Evolutionary conservation across 2,329 filamentous ascomycete species (phyloP).

Genomic region (Xylaria sp.): DNA sequence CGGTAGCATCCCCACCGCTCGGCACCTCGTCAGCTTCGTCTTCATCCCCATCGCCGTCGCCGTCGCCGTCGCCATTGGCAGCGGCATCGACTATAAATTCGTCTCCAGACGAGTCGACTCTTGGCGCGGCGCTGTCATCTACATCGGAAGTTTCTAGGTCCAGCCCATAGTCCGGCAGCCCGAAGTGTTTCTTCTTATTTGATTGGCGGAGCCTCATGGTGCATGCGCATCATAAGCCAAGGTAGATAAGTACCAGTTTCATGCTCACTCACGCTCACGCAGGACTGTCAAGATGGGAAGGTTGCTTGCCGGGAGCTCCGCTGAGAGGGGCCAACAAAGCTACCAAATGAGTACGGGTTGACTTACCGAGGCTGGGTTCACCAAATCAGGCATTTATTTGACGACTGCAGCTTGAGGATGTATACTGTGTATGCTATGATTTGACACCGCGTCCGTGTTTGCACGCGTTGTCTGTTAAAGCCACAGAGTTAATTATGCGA

Average conservation of each 20-base stretch:
- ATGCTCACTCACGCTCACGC: slow-evolving; percentile 14
- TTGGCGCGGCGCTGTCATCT: slow-evolving; percentile 40
- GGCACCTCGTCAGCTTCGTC: slow-evolving; percentile 26
- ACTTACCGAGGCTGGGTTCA: slow-evolving; percentile 15
- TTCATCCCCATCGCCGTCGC: slow-evolving; percentile 12
- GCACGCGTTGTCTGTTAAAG: neutral
- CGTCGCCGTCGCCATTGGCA: slow-evolving; percentile 23
- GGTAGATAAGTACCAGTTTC: slow-evolving; percentile 20
- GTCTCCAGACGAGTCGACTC: slow-evolving; percentile 43
- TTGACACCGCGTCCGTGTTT: neutral
- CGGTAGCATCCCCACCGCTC: slow-evolving; percentile 13
- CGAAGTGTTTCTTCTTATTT: slow-evolving; percentile 46
- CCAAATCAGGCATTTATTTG: slow-evolving; percentile 3
- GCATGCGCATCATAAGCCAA: slow-evolving; percentile 31
- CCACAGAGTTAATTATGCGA: neutral
- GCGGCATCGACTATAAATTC: slow-evolving; percentile 44
- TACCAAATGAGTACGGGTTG: neutral
- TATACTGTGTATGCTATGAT: neutral
- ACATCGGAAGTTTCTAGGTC: slow-evolving; percentile 43
- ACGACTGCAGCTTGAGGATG: neutral
- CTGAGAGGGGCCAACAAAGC: slow-evolving; percentile 18
- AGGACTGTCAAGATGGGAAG: slow-evolving; percentile 26
- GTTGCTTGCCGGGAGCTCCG: slow-evolving; percentile 29
- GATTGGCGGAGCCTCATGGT: slow-evolving; percentile 49
- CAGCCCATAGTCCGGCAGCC: slow-evolving; percentile 39